Percentiles rank a stretch among this genome's conserved stretches.
phyloP scores from a whole-genome alignment of 352 stramenopile species.

The Phytopythium cucurbitacearum region DNA sequence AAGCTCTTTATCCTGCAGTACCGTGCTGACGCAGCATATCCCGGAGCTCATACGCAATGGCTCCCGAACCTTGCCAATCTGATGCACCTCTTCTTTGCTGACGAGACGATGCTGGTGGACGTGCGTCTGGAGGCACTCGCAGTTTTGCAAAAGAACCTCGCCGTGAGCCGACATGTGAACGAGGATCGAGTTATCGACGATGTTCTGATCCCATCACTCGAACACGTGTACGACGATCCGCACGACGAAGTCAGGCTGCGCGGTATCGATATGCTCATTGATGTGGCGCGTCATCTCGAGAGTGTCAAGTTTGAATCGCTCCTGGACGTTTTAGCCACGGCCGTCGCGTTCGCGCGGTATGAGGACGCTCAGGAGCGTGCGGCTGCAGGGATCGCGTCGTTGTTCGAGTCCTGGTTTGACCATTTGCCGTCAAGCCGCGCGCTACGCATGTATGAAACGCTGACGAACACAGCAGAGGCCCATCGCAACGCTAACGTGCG shows the following conservation, averaged over 20 bases:
- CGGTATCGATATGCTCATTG: constrained; percentile 59
- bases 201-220: constrained; percentile 65
- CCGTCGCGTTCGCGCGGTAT: constrained; percentile 54
- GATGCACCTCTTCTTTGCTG: constrained; percentile 62
- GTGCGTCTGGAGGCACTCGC: constrained; percentile 71
- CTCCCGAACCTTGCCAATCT: constrained; percentile 43
- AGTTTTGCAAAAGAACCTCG: constrained; percentile 66
- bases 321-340: constrained; percentile 72
- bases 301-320: constrained; percentile 78
- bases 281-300: constrained; percentile 68
- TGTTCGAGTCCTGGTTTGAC: constrained; percentile 80
- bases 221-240: constrained; percentile 67
- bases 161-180: constrained; percentile 72
- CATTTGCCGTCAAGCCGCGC: constrained; percentile 64
- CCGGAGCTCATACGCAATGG: constrained; percentile 67
- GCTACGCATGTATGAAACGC: constrained; percentile 79
- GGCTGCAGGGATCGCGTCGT: constrained; percentile 46
- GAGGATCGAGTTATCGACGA: constrained; percentile 86
- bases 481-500: constrained; percentile 65
- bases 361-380: constrained; percentile 68
- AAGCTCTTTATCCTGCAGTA: constrained; percentile 59
- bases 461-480: constrained; percentile 58
- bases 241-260: constrained; percentile 51
- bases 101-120: constrained; percentile 26
- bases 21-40: constrained; percentile 56